Conservation (phyloP, 164 flowering plant genomes). For the Santalum album region DNA sequence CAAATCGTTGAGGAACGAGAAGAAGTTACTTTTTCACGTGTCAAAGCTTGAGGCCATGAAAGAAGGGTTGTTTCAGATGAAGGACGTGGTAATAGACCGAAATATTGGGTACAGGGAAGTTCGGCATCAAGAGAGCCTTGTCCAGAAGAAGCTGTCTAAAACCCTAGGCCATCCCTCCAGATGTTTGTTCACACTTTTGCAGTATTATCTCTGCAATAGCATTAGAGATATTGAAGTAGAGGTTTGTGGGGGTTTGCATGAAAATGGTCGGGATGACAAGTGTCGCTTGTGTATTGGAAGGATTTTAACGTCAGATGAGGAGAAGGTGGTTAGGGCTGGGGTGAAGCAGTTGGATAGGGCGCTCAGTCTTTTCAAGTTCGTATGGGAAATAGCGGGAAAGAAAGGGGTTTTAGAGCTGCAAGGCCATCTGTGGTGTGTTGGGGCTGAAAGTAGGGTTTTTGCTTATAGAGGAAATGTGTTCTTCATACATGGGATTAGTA, state of each 20-base stretch:
- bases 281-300: conserved; percentile 60
- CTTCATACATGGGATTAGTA: conserved; percentile 48
- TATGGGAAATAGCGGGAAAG: conserved; percentile 67
- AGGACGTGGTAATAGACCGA: conserved; percentile 57
- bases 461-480: conserved; percentile 49
- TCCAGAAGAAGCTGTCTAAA: conserved; percentile 57
- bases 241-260: conserved; percentile 50
- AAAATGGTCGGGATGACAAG: conserved; percentile 13
- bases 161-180: conserved; percentile 65
- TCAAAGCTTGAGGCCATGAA: conserved; percentile 67
- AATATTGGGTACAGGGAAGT: conserved; percentile 69
- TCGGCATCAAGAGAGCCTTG: conserved; percentile 56
- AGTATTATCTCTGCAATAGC: conserved; percentile 56
- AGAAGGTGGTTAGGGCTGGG: conserved; percentile 47
- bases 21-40: conserved; percentile 24
- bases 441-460: conserved; percentile 40
- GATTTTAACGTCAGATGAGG: conserved; percentile 58
- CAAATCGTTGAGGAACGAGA: conserved; percentile 36
- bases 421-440: conserved; percentile 84
- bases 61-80: conserved; percentile 81
- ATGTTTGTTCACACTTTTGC: conserved; percentile 68
- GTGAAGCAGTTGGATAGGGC: conserved; percentile 71
- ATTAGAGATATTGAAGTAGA: conserved; percentile 64
- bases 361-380: conserved; percentile 60
- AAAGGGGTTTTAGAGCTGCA: conserved; percentile 54